A percentile compares a stretch with the other conserved stretches of the same genome.
Conservation (phyloP, 331 rosid genomes). For the Malus hybrid region DNA sequence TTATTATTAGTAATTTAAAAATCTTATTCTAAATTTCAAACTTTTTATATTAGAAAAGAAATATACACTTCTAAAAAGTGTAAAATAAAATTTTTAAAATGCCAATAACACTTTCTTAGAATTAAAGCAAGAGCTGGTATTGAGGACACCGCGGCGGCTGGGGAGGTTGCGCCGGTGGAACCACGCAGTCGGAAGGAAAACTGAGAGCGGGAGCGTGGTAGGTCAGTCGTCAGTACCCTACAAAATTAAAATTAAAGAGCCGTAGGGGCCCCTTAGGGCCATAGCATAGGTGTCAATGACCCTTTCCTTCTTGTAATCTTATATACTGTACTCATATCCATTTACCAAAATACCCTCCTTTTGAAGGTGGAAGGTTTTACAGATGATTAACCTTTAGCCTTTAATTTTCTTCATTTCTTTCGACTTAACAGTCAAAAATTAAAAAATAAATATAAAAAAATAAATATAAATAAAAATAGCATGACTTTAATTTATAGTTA, state of each 20-base stretch:
- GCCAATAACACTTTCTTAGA: too few species aligned
- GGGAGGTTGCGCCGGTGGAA: neutral
- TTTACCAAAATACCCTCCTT: neutral
- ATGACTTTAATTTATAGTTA: too few species aligned
- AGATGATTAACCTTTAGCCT: too few species aligned
- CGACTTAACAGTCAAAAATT: too few species aligned
- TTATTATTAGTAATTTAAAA: too few species aligned
- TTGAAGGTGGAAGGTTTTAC: too few species aligned
- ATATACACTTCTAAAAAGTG: too few species aligned
- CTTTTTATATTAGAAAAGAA: too few species aligned
- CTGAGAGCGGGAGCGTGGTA: neutral
- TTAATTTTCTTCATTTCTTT: too few species aligned
- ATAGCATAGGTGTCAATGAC: neutral
- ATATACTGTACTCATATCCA: neutral
- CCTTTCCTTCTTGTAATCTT: neutral
- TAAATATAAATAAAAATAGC: fast-evolving
- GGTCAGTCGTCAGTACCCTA: neutral
- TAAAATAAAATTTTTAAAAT: too few species aligned
- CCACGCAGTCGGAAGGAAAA: neutral
- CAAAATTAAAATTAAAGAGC: neutral
- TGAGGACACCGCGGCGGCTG: slow-evolving; percentile 4
- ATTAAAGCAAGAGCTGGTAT: neutral
- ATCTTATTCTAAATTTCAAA: too few species aligned
- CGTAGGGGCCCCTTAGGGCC: neutral
- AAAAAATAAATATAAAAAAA: too few species aligned